These are phyloP conservation scores for Termitomyces sp. DNA, from an alignment of 768 basidiomycete species.

Conservation along the genomic window DNA sequence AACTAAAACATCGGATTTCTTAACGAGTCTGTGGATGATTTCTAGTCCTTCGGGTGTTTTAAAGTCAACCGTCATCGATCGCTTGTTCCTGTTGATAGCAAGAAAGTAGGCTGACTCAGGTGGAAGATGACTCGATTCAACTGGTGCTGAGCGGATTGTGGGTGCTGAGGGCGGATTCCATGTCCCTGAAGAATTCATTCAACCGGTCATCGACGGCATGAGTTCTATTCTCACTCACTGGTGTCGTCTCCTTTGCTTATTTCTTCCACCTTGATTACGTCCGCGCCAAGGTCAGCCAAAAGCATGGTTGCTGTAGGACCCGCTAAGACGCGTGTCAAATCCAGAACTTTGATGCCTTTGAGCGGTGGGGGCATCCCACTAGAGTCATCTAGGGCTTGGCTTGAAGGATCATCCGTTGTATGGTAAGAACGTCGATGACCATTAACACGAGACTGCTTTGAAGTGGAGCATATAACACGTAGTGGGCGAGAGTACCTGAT, in stretches of 20 bases:
- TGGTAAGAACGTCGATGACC: not conserved
- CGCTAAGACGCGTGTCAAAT: slow-evolving; percentile 87
- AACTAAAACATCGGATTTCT: slow-evolving; percentile 77
- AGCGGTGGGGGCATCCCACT: slow-evolving; percentile 74
- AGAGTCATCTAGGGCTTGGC: slow-evolving; percentile 7
- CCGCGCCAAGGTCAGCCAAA: slow-evolving; percentile 87
- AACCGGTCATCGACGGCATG: slow-evolving; percentile 5
- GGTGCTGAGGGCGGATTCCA: slow-evolving; percentile 65
- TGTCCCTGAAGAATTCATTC: slow-evolving; percentile 36
- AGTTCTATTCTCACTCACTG: slow-evolving; percentile 7
- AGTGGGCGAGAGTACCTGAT: not conserved
- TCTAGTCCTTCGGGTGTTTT: slow-evolving; percentile 73
- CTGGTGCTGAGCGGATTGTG: slow-evolving; percentile 39
- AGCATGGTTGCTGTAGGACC: slow-evolving; percentile 92
- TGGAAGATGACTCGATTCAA: slow-evolving; percentile 59
- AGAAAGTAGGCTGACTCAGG: slow-evolving; percentile 94
- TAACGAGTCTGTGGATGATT: slow-evolving; percentile 66
- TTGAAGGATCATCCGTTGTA: not conserved
- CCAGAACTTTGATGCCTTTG: slow-evolving; percentile 76
- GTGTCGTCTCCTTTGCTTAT: slow-evolving; percentile 84
- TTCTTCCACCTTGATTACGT: slow-evolving; percentile 92
- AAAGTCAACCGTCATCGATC: slow-evolving; percentile 86
- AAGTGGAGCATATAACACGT: not conserved
- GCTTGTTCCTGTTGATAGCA: slow-evolving; percentile 82
- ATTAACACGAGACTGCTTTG: not conserved